Evolutionary conservation across 495 filamentous ascomycete genomes (phyloP).

Genomic region (Penicillium psychrofluorescens): DNA sequence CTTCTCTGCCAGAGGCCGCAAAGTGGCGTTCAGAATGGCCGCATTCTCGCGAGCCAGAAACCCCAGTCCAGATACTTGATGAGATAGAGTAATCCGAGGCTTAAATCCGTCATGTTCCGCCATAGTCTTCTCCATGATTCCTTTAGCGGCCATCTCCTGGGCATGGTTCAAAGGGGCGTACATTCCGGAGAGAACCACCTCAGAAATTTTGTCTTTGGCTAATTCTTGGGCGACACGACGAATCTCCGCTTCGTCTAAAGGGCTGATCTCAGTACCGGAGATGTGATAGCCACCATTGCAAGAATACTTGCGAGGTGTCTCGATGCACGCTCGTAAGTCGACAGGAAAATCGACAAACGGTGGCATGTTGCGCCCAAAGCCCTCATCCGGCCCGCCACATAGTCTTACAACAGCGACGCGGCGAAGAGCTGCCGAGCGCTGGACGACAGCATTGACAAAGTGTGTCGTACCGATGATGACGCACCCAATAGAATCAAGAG

Average conservation of each 20-base stretch:
- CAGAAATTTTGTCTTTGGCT: slow-evolving; percentile 17
- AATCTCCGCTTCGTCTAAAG: slow-evolving; percentile 11
- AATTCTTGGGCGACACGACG: slow-evolving; percentile 3
- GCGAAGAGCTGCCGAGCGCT: slow-evolving; percentile 39
- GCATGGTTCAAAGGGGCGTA: slow-evolving; percentile 47
- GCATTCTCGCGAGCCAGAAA: slow-evolving; percentile 49
- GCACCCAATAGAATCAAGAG: slow-evolving; percentile 35
- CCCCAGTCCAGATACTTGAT: slow-evolving; percentile 38
- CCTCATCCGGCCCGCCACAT: slow-evolving; percentile 36
- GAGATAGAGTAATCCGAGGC: slow-evolving; percentile 19
- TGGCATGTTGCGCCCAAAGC: slow-evolving; percentile 41
- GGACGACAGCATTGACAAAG: slow-evolving; percentile 56
- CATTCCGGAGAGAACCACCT: slow-evolving; percentile 49
- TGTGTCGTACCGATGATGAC: slow-evolving; percentile 58
- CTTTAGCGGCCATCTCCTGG: slow-evolving; percentile 7
- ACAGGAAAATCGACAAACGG: slow-evolving; percentile 41
- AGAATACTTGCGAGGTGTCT: slow-evolving; percentile 8
- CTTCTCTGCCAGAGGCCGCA: slow-evolving; percentile 34
- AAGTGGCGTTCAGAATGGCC: slow-evolving; percentile 43
- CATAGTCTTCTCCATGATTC: slow-evolving; percentile 3
- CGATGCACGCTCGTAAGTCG: slow-evolving; percentile 21
- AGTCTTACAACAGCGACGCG: slow-evolving; percentile 48
- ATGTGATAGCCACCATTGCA: slow-evolving; percentile 18
- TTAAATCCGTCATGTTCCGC: background rate
- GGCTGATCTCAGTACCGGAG: slow-evolving; percentile 13